phyloP scores from a whole-genome alignment of 768 basidiomycete species.

The Clitopilus passeckerianus region DNA sequence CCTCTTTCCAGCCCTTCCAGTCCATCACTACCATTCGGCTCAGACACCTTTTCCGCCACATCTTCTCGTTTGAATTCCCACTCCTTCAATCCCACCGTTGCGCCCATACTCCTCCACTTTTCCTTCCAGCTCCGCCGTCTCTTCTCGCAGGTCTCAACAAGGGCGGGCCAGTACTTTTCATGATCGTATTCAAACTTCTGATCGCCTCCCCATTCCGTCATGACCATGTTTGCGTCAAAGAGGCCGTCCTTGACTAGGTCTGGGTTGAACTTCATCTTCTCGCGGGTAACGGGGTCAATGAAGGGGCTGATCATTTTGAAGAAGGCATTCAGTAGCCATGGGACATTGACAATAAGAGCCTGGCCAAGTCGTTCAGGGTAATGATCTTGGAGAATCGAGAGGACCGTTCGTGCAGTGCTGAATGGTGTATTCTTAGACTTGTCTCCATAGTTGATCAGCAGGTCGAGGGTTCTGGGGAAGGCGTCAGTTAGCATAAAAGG shows the following conservation, averaged over 20 bases:
- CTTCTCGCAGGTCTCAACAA: conserved; percentile 51
- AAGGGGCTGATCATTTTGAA: conserved; percentile 77
- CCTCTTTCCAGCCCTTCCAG: not conserved
- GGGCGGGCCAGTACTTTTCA: conserved; percentile 66
- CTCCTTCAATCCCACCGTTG: conserved; percentile 66
- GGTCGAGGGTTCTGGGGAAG: conserved; percentile 47
- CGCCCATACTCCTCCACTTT: conserved; percentile 69
- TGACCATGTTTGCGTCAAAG: conserved; percentile 67
- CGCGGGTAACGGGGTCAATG: conserved; percentile 76
- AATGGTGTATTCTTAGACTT: conserved; percentile 54
- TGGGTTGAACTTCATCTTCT: conserved; percentile 76
- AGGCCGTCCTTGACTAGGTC: conserved; percentile 58
- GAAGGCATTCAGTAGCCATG: conserved; percentile 70
- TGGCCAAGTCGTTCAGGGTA: conserved; percentile 84
- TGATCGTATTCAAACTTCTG: conserved; percentile 70
- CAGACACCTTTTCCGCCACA: not conserved
- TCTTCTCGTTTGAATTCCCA: conserved; percentile 62
- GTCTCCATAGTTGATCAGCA: conserved; percentile 79
- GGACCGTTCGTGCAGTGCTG: conserved; percentile 37
- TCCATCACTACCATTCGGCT: not conserved
- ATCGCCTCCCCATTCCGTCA: conserved; percentile 57
- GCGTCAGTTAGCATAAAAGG: not conserved
- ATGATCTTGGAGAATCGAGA: conserved; percentile 72
- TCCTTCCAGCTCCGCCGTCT: conserved; percentile 44
- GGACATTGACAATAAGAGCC: conserved; percentile 75